phyloP scores from a whole-genome alignment of 805 yeast species.

The Saturnispora diversa region DNA sequence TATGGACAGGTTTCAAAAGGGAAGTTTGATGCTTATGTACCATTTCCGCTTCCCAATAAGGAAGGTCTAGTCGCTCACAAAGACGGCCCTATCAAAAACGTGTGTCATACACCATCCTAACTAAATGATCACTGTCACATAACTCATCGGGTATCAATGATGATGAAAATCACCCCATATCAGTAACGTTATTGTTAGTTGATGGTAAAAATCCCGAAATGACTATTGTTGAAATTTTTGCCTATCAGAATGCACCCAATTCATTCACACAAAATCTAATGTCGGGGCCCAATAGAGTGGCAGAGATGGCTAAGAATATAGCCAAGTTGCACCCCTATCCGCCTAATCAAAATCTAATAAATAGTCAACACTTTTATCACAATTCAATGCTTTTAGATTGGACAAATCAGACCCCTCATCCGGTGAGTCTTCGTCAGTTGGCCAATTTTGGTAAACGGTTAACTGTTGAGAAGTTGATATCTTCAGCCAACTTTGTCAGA shows the following conservation, averaged over 20 bases:
- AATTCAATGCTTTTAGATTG: constrained; percentile 59
- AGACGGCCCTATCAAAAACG: too few species aligned
- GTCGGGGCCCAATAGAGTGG: constrained; percentile 3
- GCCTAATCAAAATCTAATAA: constrained; percentile 12
- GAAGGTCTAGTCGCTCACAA: too few species aligned
- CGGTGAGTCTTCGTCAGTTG: constrained; percentile 81
- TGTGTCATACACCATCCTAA: too few species aligned
- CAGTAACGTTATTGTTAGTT: too few species aligned
- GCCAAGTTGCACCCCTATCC: constrained; percentile 10
- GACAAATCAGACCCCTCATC: constrained; percentile 65
- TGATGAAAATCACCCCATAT: neutral
- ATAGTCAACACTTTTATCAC: constrained; percentile 79
- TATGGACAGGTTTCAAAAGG: neutral
- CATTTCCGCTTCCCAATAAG: too few species aligned
- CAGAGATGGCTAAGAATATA: constrained; percentile 3
- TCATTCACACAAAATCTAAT: neutral
- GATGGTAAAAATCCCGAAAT: too few species aligned
- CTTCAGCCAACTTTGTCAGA: constrained; percentile 83
- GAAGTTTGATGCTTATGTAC: too few species aligned
- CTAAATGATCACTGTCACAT: too few species aligned
- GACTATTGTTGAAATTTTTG: too few species aligned
- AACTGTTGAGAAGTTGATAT: constrained; percentile 66
- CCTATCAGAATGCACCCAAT: neutral
- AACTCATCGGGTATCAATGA: too few species aligned
- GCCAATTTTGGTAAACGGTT: constrained; percentile 82